A percentile compares a stretch with the other conserved stretches of the same genome.
Conservation (phyloP, 73 alveolate genomes). For the Paramecium biaurelia region DNA sequence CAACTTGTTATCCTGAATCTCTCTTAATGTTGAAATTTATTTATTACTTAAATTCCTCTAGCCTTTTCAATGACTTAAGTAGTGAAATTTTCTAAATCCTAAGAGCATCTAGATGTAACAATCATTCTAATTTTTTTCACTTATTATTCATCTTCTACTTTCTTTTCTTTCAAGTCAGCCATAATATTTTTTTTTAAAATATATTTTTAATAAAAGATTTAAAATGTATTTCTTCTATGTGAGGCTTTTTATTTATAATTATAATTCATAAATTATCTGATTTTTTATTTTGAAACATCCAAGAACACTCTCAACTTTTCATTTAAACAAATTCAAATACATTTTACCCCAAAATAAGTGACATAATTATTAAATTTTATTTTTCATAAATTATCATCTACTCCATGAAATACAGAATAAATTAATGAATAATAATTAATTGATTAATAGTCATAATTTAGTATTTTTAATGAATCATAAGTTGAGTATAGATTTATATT, state of each 20-base stretch:
- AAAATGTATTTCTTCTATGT: not conserved
- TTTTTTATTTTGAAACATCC: not conserved
- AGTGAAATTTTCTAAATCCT: constrained; percentile 56
- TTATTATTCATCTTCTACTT: constrained; percentile 55
- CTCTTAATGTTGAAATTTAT: not conserved
- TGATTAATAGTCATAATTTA: not conserved
- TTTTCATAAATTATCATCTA: not conserved
- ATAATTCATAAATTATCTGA: not conserved
- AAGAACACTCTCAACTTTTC: not conserved
- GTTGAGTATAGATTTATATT: not conserved
- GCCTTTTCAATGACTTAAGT: constrained; percentile 60
- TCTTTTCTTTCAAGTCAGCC: constrained; percentile 67
- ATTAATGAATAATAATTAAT: not conserved
- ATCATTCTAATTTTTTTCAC: constrained; percentile 45
- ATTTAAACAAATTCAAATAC: not conserved
- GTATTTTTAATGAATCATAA: too few relatives aligned
- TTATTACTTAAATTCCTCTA: constrained; percentile 34
- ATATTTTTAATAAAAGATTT: constrained; percentile 20
- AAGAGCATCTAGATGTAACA: constrained; percentile 45
- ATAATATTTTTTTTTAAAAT: constrained; percentile 36
- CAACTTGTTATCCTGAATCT: not conserved
- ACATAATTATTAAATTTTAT: not conserved
- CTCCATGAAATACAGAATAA: not conserved
- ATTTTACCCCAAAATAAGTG: not conserved
- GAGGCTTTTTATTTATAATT: not conserved